Percentiles rank a stretch among this genome's conserved stretches.
These are phyloP conservation scores for Suillus paluster DNA, from an alignment of 768 basidiomycete genomes.

Conservation along the genomic window DNA sequence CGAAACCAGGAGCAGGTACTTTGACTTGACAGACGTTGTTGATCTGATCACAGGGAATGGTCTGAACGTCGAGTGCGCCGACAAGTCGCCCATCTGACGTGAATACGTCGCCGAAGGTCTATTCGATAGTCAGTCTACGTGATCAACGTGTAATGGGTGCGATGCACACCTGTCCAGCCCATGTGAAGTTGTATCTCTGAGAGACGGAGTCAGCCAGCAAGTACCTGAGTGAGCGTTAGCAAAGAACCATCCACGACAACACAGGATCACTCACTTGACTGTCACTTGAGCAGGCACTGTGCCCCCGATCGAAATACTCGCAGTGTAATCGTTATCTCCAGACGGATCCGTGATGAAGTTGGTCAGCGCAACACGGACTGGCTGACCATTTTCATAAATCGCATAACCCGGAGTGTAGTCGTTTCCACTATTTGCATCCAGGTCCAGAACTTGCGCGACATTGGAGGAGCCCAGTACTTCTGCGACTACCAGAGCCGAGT, in stretches of 20 bases:
- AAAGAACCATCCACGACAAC: neutral
- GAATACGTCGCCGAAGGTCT: slow-evolving; percentile 67
- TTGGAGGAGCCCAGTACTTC: slow-evolving; percentile 73
- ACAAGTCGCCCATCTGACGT: slow-evolving; percentile 69
- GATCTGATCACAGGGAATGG: slow-evolving; percentile 59
- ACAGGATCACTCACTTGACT: slow-evolving; percentile 50
- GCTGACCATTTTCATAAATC: slow-evolving; percentile 71
- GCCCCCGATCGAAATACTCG: slow-evolving; percentile 52
- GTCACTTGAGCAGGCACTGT: slow-evolving; percentile 51
- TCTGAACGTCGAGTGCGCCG: slow-evolving; percentile 58
- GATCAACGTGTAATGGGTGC: neutral
- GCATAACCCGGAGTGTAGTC: slow-evolving; percentile 62
- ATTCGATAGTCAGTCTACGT: slow-evolving; percentile 5
- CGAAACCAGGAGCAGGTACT: slow-evolving; percentile 73
- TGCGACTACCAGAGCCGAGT: slow-evolving; percentile 69
- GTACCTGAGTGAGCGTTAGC: slow-evolving; percentile 45
- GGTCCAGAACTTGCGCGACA: slow-evolving; percentile 68
- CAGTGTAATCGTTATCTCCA: slow-evolving; percentile 57
- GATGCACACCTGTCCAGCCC: slow-evolving; percentile 70
- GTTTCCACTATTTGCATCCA: slow-evolving; percentile 53
- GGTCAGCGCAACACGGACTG: slow-evolving; percentile 67
- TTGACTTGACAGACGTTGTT: slow-evolving; percentile 60
- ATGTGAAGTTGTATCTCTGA: slow-evolving; percentile 68
- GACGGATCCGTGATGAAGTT: slow-evolving; percentile 70
- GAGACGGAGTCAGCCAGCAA: slow-evolving; percentile 58